These are phyloP conservation scores for Fusarium incarnatum DNA, from an alignment of 2,329 filamentous ascomycete genomes.

Conservation along the genomic window DNA sequence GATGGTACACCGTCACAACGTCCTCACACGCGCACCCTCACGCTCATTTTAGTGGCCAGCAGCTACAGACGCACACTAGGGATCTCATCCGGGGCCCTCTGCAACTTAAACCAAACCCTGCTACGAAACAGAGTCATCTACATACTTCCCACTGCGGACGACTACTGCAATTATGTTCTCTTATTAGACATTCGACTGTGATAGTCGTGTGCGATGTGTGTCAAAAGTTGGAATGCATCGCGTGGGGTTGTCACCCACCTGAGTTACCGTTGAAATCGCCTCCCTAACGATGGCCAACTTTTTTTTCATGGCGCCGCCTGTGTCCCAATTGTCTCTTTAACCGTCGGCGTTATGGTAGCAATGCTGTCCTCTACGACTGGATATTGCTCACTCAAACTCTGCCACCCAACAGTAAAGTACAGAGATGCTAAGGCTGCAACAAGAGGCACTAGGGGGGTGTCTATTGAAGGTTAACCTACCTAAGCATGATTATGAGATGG, in stretches of 20 bases:
- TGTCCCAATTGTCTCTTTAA: slow-evolving; percentile 36
- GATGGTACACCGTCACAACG: slow-evolving; percentile 35
- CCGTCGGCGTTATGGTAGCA: slow-evolving; percentile 22
- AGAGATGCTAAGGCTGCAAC: slow-evolving; percentile 30
- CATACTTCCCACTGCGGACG: neutral
- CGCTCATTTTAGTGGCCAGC: slow-evolving; percentile 30
- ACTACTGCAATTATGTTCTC: neutral
- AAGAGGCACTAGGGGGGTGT: slow-evolving; percentile 39
- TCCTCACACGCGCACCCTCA: slow-evolving; percentile 39
- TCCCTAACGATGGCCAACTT: slow-evolving; percentile 26
- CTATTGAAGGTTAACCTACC: slow-evolving; percentile 29
- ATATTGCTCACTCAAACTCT: slow-evolving; percentile 13
- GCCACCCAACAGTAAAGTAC: slow-evolving; percentile 33
- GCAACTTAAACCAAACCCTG: slow-evolving; percentile 5
- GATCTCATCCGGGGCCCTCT: slow-evolving; percentile 38
- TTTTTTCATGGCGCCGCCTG: slow-evolving; percentile 27
- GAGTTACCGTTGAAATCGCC: slow-evolving; percentile 14
- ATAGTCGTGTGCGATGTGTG: slow-evolving; percentile 17
- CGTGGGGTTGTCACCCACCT: slow-evolving; percentile 26
- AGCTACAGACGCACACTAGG: slow-evolving; percentile 21
- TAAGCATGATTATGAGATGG: slow-evolving; percentile 9
- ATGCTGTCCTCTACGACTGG: slow-evolving; percentile 26
- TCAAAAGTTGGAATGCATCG: slow-evolving; percentile 32
- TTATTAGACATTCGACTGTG: slow-evolving; percentile 8
- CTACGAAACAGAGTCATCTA: slow-evolving; percentile 27